Percentiles rank a stretch among this genome's conserved stretches.
Evolutionary conservation across 306 rosid species (phyloP).

Genomic region (Gleditsia sinensis): DNA sequence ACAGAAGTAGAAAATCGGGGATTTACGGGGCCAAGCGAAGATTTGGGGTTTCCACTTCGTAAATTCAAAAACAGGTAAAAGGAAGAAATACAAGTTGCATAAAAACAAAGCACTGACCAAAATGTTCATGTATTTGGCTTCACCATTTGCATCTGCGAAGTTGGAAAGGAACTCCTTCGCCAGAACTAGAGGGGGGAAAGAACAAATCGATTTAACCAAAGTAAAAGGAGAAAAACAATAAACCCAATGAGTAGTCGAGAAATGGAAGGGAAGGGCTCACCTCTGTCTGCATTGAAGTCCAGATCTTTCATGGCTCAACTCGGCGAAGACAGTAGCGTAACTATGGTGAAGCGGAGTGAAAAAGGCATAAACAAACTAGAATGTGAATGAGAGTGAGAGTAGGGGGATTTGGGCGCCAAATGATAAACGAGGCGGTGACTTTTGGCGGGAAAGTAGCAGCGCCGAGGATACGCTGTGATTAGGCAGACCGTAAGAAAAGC

Average conservation of each 20-base stretch:
- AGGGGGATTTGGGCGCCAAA: conserved; percentile 66
- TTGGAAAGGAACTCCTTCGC: conserved; percentile 81
- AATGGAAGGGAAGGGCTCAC: conserved; percentile 37
- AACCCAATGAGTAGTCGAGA: neutral
- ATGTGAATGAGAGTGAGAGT: neutral
- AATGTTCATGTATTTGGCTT: conserved; percentile 71
- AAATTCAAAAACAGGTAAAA: neutral
- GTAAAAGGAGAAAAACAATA: neutral
- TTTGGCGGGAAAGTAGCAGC: conserved; percentile 78
- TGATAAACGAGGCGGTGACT: neutral
- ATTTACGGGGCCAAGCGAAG: conserved; percentile 16
- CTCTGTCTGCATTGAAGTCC: conserved; percentile 70
- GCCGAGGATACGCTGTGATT: neutral
- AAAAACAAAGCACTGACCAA: conserved; percentile 49
- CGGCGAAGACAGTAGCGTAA: neutral
- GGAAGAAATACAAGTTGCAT: neutral
- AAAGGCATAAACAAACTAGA: neutral
- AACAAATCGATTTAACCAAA: neutral
- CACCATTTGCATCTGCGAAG: conserved; percentile 72
- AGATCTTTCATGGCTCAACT: conserved; percentile 55
- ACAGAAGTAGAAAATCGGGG: neutral
- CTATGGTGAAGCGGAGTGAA: neutral
- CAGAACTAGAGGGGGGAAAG: conserved; percentile 45
- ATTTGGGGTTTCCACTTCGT: conserved; percentile 18
- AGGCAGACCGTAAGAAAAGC: neutral